These are phyloP conservation scores for Dactylellina haptotyla DNA, from an alignment of 2,329 filamentous ascomycete species.

Conservation along the genomic window DNA sequence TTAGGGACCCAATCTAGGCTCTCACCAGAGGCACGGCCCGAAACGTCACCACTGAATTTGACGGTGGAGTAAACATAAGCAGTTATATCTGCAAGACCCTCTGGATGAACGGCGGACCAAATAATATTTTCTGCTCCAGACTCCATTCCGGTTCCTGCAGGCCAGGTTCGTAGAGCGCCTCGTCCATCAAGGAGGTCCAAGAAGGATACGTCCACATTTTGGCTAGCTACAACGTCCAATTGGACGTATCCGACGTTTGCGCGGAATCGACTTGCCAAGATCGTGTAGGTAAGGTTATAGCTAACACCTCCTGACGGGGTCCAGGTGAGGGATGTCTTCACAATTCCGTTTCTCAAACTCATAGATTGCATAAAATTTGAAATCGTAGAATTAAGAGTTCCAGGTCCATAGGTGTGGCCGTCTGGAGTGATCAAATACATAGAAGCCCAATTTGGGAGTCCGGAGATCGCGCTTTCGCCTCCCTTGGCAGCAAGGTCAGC, in stretches of 20 bases:
- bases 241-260: constrained; percentile 67
- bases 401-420: constrained; percentile 68
- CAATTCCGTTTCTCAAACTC: constrained; percentile 71
- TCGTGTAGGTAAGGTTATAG: constrained; percentile 71
- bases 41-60: constrained; percentile 59
- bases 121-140: constrained; percentile 66
- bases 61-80: constrained; percentile 70
- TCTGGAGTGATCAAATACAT: constrained; percentile 57
- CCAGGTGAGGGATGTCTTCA: constrained; percentile 75
- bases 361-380: constrained; percentile 71
- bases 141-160: constrained; percentile 69
- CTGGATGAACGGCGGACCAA: constrained; percentile 73
- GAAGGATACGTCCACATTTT: constrained; percentile 65
- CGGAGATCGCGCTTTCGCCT: constrained; percentile 75
- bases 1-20: constrained; percentile 63
- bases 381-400: constrained; percentile 69
- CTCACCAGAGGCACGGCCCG: constrained; percentile 55
- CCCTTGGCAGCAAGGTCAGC: constrained; percentile 76
- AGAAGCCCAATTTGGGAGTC: constrained; percentile 73
- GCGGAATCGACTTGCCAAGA: constrained; percentile 59
- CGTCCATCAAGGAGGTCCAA: constrained; percentile 75
- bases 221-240: constrained; percentile 68
- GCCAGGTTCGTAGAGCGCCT: constrained; percentile 73
- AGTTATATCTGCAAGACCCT: constrained; percentile 71
- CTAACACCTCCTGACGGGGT: constrained; percentile 65